A percentile compares a stretch with the other conserved stretches of the same genome.
Conservation (phyloP, 208 protist species). For the Wallacemonas sp. region DNA sequence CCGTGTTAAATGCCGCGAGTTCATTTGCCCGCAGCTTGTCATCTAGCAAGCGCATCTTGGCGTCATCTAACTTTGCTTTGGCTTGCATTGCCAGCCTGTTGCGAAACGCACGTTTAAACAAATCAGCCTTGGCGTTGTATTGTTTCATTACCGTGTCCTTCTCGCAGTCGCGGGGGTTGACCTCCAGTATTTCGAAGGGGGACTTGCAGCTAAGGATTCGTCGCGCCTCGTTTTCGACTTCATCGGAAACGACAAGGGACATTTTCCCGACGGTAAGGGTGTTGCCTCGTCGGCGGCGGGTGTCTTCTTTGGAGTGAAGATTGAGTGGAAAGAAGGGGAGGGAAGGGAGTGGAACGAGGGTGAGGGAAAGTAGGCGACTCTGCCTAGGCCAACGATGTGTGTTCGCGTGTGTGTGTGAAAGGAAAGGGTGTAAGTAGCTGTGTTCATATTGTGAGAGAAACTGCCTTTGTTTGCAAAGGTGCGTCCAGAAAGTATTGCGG, state of each 20-base stretch:
- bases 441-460: background rate
- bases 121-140: conserved; percentile 58
- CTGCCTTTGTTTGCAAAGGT: too few relatives aligned
- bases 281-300: too few relatives aligned
- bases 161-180: conserved; percentile 44
- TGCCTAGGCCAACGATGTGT: too few relatives aligned
- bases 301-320: too few relatives aligned
- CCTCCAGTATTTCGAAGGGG: conserved; percentile 74
- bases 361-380: too few relatives aligned
- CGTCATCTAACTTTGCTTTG: conserved; percentile 69
- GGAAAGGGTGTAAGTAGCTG: background rate
- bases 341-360: too few relatives aligned
- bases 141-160: conserved; percentile 43
- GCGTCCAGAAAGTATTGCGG: too few relatives aligned
- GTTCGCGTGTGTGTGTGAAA: too few relatives aligned
- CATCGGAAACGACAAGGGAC: conserved; percentile 67
- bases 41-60: conserved; percentile 77
- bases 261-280: too few relatives aligned
- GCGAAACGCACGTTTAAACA: conserved; percentile 71
- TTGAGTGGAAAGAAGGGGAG: too few relatives aligned
- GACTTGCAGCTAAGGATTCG: conserved; percentile 73
- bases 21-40: conserved; percentile 59
- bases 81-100: conserved; percentile 78
- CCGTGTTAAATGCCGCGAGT: conserved; percentile 27
- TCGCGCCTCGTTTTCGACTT: conserved; percentile 52